These are phyloP conservation scores for Cryphonectria naterciae DNA, from an alignment of 2,329 filamentous ascomycete species.

Conservation along the genomic window DNA sequence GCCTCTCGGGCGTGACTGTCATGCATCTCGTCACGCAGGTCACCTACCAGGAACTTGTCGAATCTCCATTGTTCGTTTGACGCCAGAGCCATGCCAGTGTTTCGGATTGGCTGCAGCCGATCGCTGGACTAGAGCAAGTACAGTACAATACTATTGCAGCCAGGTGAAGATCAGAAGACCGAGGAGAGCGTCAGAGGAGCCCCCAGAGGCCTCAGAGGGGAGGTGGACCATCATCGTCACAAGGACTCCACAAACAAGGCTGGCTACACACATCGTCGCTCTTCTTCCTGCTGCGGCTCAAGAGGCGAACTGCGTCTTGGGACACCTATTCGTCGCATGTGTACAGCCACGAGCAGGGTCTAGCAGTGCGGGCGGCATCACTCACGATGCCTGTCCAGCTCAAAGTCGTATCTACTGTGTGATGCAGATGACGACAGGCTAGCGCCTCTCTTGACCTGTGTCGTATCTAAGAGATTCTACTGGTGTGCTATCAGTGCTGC, in stretches of 20 bases:
- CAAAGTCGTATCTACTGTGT: conserved; percentile 1
- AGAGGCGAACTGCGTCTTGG: conserved; percentile 12
- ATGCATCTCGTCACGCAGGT: conserved; percentile 15
- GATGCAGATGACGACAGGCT: not conserved
- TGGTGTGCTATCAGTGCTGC: not conserved
- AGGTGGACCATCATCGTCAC: conserved; percentile 22
- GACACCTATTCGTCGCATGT: conserved; percentile 10
- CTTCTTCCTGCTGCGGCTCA: not conserved
- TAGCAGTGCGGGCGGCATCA: not conserved
- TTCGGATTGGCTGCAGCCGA: conserved; percentile 5
- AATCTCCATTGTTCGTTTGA: conserved; percentile 11
- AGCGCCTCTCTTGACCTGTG: not conserved
- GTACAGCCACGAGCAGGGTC: conserved; percentile 5
- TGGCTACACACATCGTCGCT: conserved; percentile 20
- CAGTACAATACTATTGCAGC: not conserved
- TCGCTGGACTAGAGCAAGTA: not conserved
- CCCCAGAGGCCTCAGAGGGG: not conserved
- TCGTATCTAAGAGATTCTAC: not conserved
- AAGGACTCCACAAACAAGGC: conserved; percentile 23
- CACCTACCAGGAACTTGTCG: not conserved
- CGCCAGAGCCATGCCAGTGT: conserved; percentile 6
- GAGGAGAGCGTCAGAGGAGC: conserved; percentile 3
- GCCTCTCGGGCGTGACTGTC: conserved; percentile 13
- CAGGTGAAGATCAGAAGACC: conserved; percentile 1
- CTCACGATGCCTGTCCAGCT: conserved; percentile 15